A percentile compares a stretch with the other conserved stretches of the same genome.
These are phyloP conservation scores for Lenwebbia sp. DNA, from an alignment of 345 rosid species.

Conservation along the genomic window DNA sequence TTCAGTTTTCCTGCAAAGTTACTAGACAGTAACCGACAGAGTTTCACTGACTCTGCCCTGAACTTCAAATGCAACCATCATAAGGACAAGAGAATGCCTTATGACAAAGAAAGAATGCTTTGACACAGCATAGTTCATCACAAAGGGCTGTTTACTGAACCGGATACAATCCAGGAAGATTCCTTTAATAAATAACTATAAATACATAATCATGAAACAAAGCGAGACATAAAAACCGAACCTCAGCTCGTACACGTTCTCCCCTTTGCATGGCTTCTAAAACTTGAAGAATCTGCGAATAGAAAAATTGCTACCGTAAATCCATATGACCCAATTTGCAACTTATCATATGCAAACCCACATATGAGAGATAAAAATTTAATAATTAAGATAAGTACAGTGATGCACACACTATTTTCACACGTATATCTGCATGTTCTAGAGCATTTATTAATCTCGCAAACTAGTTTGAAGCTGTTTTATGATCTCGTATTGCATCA, in stretches of 20 bases:
- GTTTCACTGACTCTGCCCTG: not conserved
- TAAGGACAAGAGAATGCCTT: not conserved
- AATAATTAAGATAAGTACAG: not conserved
- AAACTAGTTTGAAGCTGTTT: not conserved
- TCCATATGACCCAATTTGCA: not conserved
- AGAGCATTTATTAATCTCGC: not conserved
- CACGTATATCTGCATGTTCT: not conserved
- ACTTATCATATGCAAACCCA: not conserved
- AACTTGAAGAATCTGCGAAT: constrained; percentile 71
- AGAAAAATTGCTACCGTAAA: constrained; percentile 3
- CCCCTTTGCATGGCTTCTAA: constrained; percentile 75
- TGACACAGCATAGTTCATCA: not conserved
- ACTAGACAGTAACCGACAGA: not conserved
- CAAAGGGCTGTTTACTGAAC: not conserved
- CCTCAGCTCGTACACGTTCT: constrained; percentile 67
- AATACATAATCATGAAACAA: not conserved
- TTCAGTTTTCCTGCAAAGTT: not conserved
- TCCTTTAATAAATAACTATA: not conserved
- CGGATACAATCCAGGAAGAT: not conserved
- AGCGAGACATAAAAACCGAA: constrained; percentile 19
- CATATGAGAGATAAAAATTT: not conserved
- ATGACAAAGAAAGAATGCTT: not conserved
- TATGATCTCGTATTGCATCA: not conserved
- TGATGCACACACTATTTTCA: not conserved
- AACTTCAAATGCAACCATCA: not conserved